Conservation (phyloP, 139 green algal genomes). For the Diplosphaera chodatii region DNA sequence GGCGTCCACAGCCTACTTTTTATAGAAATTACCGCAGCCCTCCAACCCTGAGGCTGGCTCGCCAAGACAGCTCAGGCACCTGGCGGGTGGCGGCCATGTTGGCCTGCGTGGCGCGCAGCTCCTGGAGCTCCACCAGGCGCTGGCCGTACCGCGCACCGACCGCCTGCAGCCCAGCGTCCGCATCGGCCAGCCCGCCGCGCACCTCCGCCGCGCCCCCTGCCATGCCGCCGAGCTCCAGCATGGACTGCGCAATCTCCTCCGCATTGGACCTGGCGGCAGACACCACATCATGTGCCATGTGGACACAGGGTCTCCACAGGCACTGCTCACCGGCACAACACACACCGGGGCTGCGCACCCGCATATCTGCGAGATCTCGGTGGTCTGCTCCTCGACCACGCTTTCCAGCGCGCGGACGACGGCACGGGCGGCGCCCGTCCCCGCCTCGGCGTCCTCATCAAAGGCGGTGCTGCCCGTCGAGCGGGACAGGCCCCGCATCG, state of each 20-base stretch:
- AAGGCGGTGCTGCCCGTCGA: not conserved
- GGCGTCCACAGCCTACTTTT: too few relatives aligned
- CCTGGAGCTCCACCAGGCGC: constrained; percentile 17
- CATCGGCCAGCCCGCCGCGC: constrained; percentile 20
- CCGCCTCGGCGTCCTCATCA: constrained; percentile 1
- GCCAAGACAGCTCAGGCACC: constrained; percentile 1
- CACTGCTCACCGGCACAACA: not conserved
- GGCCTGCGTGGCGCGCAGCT: constrained; percentile 9
- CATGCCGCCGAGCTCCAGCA: constrained; percentile 49
- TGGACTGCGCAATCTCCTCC: constrained; percentile 43
- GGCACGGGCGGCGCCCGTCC: not conserved
- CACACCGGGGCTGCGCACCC: too few relatives aligned
- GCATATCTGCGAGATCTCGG: constrained; percentile 40
- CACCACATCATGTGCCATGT: not conserved
- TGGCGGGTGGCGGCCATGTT: constrained; percentile 13
- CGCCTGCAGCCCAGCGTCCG: constrained; percentile 30
- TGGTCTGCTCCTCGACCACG: constrained; percentile 40
- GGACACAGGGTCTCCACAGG: too few relatives aligned
- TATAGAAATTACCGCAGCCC: too few relatives aligned
- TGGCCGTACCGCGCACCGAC: constrained; percentile 17
- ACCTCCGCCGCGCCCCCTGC: constrained; percentile 20
- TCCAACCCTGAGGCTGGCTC: too few relatives aligned
- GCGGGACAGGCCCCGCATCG: too few relatives aligned
- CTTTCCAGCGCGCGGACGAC: constrained; percentile 25
- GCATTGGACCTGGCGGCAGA: constrained; percentile 26